Evolutionary conservation across 1,284 basidiomycete species (phyloP), one percentile per base, ranked within the genome.

Genomic region (Puccinia polysora): DNA sequence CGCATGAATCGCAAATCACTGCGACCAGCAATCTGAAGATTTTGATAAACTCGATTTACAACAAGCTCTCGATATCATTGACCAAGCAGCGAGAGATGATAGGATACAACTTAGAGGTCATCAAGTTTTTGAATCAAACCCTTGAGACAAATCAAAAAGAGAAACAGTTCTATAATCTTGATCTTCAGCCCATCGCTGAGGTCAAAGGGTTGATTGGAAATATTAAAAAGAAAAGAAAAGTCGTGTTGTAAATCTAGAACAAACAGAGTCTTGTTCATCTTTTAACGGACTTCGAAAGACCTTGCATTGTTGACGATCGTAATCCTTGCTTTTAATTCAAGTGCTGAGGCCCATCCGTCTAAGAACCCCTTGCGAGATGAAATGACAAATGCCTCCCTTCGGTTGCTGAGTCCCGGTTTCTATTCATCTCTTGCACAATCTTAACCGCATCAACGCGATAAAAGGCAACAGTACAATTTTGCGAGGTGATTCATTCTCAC

Each of bases 1-100:
- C 89, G 0, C 92, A 98, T 78, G 91, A 97, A 79, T 87, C 90
- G 76, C 96, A 98, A 80, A 91, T 99, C 75, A 91, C 96, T 49
- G 86, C 92, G 14, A 97, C 95, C 79, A 88, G 91, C 43, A 84
- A 89, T 73, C 91, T 98, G 88, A 87, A 88, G 0, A 84, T 98
- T 49, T 87, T 96, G 38, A 69, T 69, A 20, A 40, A 67, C 20
- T 55, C 65, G 4, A 69, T 69, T 10, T 47, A 60, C 30, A 49
- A 32, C 28, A 50, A 47, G 14, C 38, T 69, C 10, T 20, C 23
- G 36, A 47, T 10, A 20, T 47, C 23, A 14, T 49, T 69, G 23
- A 59, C 52, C 38, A 59, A 60, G 34, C 67, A 69, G 8, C 28
- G 30, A 47, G 67, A 60, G 15, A 58, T 60, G 67, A 45, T 69